These are phyloP conservation scores for Gastrolobium bilobum DNA, from an alignment of 306 rosid genomes.

Conservation along the genomic window DNA sequence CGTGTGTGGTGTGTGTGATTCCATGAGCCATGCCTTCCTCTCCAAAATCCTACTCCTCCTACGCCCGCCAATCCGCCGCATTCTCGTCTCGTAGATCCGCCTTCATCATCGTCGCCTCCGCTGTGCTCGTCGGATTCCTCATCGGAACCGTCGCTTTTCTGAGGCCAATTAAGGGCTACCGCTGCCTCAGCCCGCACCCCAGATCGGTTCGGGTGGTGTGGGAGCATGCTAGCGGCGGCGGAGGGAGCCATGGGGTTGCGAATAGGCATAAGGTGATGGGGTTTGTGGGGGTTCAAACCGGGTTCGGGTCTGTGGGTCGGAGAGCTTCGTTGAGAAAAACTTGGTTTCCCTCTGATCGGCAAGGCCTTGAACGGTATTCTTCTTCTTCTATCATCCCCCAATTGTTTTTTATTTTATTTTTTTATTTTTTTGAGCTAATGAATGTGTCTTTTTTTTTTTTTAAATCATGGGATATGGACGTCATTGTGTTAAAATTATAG, in stretches of 20 bases:
- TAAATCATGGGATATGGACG: too few relatives aligned
- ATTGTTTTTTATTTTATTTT: neutral
- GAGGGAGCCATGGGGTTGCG: neutral
- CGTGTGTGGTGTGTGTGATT: conserved; percentile 6
- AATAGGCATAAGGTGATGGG: conserved; percentile 82
- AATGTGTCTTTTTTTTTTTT: too few relatives aligned
- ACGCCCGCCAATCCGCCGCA: conserved; percentile 52
- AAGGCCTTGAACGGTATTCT: conserved; percentile 77
- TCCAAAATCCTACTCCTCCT: conserved; percentile 38
- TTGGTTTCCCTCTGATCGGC: conserved; percentile 93
- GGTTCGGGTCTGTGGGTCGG: conserved; percentile 84
- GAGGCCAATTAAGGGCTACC: conserved; percentile 37
- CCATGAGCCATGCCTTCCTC: conserved; percentile 47
- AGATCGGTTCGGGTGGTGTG: conserved; percentile 80
- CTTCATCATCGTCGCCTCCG: conserved; percentile 34
- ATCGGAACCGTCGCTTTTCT: conserved; percentile 58
- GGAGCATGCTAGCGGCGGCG: conserved; percentile 55
- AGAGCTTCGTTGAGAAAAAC: conserved; percentile 79
- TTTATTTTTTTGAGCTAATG: neutral
- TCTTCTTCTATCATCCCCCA: neutral
- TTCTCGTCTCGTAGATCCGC: conserved; percentile 63
- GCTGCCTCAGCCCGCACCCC: conserved; percentile 55
- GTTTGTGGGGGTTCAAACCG: conserved; percentile 90
- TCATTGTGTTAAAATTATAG: too few relatives aligned
- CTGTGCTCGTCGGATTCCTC: conserved; percentile 40